These are phyloP conservation scores for Porpolomopsis calyptriformis DNA, from an alignment of 768 basidiomycete genomes.

Conservation along the genomic window DNA sequence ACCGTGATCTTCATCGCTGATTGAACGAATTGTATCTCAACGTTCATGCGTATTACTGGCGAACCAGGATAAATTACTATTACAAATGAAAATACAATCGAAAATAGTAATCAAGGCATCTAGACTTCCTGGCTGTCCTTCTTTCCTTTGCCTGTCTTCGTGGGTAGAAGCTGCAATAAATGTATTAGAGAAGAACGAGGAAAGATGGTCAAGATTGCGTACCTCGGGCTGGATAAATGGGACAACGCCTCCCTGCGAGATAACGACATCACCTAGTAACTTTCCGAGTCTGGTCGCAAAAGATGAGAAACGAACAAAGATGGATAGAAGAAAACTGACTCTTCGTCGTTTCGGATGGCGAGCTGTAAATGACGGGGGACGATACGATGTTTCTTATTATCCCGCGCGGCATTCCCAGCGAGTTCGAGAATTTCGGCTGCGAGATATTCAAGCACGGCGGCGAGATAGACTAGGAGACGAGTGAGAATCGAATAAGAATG, in stretches of 20 bases:
- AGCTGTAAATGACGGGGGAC: constrained; percentile 75
- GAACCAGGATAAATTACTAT: constrained; percentile 7
- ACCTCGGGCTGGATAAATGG: constrained; percentile 50
- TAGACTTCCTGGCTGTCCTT: constrained; percentile 42
- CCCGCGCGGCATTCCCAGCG: constrained; percentile 62
- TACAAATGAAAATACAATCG: constrained; percentile 17
- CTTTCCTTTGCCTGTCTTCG: constrained; percentile 33
- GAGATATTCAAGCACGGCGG: constrained; percentile 72
- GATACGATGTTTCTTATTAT: constrained; percentile 74
- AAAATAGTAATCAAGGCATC: constrained; percentile 14
- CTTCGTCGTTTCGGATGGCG: constrained; percentile 74
- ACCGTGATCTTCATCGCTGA: not conserved
- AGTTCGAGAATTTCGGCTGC: constrained; percentile 77
- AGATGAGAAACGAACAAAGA: not conserved
- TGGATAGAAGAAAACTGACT: constrained; percentile 24
- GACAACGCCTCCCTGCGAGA: constrained; percentile 78
- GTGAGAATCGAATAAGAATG: not conserved
- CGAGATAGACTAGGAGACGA: constrained; percentile 49
- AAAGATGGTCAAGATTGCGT: constrained; percentile 6
- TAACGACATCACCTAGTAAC: constrained; percentile 71
- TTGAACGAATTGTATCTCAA: not conserved
- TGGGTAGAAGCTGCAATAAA: constrained; percentile 30
- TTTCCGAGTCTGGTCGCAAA: constrained; percentile 43
- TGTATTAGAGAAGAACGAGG: not conserved
- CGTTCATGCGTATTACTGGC: not conserved